Evolutionary conservation across 306 rosid genomes (phyloP).

Genomic region (Fragaria nilgerrensis): DNA sequence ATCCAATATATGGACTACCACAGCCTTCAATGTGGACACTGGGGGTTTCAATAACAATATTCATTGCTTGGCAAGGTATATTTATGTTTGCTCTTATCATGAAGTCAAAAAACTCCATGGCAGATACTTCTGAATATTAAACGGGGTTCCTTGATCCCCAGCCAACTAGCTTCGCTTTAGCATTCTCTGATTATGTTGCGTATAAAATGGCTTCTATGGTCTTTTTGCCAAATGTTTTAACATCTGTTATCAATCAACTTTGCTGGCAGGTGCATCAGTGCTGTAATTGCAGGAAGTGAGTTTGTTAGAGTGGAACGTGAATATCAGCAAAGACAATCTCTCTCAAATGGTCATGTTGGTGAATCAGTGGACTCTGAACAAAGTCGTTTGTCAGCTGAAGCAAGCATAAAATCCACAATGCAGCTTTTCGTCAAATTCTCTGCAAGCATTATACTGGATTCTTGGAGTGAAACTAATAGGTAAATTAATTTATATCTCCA

Average conservation of each 20-base stretch:
- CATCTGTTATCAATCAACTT: constrained; percentile 13
- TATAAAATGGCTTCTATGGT: constrained; percentile 8
- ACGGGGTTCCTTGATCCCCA: not conserved
- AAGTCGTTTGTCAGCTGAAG: constrained; percentile 65
- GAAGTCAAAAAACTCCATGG: not conserved
- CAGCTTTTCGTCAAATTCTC: constrained; percentile 86
- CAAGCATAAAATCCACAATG: constrained; percentile 82
- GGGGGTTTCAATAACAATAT: constrained; percentile 93
- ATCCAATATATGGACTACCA: constrained; percentile 80
- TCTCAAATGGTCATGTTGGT: constrained; percentile 61
- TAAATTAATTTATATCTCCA: constrained; percentile 14
- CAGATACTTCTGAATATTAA: not conserved
- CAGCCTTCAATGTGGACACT: constrained; percentile 94
- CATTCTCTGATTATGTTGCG: constrained; percentile 5
- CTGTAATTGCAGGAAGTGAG: constrained; percentile 93
- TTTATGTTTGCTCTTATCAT: constrained; percentile 18
- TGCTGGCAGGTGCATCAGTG: constrained; percentile 80
- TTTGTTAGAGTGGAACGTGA: constrained; percentile 87
- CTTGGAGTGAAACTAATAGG: constrained; percentile 85
- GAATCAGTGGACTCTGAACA: constrained; percentile 61
- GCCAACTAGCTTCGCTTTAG: not conserved
- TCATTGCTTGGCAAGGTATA: constrained; percentile 91
- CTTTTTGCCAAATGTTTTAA: constrained; percentile 8
- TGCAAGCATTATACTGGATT: constrained; percentile 75
- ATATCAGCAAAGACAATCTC: constrained; percentile 60